Evolutionary conservation across 2,329 filamentous ascomycete species (phyloP).

Genomic region (Canariomyces notabilis): DNA sequence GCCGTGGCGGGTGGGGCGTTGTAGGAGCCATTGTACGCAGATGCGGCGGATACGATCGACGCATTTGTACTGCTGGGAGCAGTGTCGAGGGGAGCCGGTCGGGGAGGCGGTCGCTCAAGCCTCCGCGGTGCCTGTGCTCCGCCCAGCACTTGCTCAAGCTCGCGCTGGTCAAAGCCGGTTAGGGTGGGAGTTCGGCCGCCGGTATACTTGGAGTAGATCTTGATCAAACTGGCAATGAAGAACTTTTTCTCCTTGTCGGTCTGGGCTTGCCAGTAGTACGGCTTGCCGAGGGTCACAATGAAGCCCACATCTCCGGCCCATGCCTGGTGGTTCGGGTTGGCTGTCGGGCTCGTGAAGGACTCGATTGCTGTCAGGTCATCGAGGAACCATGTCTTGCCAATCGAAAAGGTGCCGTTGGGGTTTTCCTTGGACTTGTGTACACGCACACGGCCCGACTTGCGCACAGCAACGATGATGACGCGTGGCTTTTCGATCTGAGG

Average conservation of each 20-base stretch:
- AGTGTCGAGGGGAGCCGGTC: conserved; percentile 17
- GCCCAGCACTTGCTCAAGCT: conserved; percentile 71
- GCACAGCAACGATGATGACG: conserved; percentile 88
- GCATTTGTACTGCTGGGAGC: conserved; percentile 21
- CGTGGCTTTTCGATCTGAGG: conserved; percentile 77
- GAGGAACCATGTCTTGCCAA: conserved; percentile 96
- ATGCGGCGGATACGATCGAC: conserved; percentile 24
- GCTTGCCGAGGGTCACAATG: conserved; percentile 81
- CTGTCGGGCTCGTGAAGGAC: conserved; percentile 63
- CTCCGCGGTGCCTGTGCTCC: conserved; percentile 32
- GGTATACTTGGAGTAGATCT: conserved; percentile 96
- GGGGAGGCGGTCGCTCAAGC: conserved; percentile 26
- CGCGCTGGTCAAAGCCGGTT: conserved; percentile 73
- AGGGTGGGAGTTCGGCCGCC: conserved; percentile 76
- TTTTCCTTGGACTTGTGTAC: conserved; percentile 98
- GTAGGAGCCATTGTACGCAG: conserved; percentile 29
- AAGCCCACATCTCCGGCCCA: conserved; percentile 86
- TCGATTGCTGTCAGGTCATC: conserved; percentile 83
- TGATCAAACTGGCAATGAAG: conserved; percentile 92
- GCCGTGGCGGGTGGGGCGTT: conserved; percentile 11
- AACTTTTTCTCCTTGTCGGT: conserved; percentile 97
- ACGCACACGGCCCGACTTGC: conserved; percentile 85
- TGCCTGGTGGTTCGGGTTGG: conserved; percentile 56
- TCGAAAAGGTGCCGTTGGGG: conserved; percentile 86
- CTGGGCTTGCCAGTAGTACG: conserved; percentile 94